Conservation (phyloP, 179 eudicot genomes). For the Beta lomatogona region DNA sequence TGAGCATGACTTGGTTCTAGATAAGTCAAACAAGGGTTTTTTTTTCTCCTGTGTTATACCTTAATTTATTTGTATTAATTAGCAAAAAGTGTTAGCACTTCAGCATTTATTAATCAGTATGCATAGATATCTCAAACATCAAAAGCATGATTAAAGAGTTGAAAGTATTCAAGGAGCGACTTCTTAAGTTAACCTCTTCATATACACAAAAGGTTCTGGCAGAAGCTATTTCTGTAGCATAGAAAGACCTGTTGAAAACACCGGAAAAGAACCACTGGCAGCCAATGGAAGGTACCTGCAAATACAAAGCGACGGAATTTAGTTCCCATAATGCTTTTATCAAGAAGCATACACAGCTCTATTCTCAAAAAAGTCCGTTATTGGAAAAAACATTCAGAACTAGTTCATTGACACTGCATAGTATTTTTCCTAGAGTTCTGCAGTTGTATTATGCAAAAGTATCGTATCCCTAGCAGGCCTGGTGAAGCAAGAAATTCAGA, state of each 20-base stretch:
- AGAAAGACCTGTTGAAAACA: slow-evolving; percentile 45
- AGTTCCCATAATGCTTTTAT: slow-evolving; percentile 3
- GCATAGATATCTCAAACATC: background rate
- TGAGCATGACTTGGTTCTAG: background rate
- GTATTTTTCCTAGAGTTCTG: background rate
- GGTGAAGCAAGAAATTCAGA: background rate
- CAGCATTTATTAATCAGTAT: background rate
- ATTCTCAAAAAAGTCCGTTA: background rate
- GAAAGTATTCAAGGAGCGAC: background rate
- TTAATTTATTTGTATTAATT: background rate
- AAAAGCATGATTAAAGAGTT: background rate
- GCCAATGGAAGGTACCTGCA: slow-evolving; percentile 83
- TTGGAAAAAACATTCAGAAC: background rate
- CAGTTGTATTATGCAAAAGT: background rate
- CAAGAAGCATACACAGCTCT: background rate
- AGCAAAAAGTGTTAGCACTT: background rate
- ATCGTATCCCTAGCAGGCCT: too few relatives aligned
- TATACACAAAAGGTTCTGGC: slow-evolving; percentile 91
- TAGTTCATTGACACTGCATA: background rate
- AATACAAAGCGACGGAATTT: slow-evolving; percentile 17
- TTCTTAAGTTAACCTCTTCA: slow-evolving; percentile 63
- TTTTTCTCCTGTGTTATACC: background rate
- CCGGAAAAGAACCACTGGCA: slow-evolving; percentile 80
- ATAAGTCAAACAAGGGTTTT: background rate
- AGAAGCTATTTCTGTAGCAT: slow-evolving; percentile 66